phyloP scores from a whole-genome alignment of 2,329 filamentous ascomycete species.

The Alternaria angustiovoidea region DNA sequence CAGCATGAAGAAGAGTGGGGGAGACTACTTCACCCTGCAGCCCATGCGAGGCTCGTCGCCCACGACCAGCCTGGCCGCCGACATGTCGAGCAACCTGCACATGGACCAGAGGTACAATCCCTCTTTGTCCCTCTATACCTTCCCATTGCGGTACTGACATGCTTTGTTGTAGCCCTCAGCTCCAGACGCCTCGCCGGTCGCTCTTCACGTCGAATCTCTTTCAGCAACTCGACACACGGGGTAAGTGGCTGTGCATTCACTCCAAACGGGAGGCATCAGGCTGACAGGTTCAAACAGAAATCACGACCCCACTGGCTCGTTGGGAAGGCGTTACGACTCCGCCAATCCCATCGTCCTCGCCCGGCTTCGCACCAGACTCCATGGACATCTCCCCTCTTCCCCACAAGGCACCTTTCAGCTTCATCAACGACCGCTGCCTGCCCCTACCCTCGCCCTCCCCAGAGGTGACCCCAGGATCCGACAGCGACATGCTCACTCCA shows the following conservation, averaged over 20 bases:
- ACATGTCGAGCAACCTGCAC: constrained; percentile 96
- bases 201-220: constrained; percentile 81
- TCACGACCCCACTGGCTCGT: constrained; percentile 56
- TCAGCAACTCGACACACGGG: constrained; percentile 63
- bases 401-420: constrained; percentile 77
- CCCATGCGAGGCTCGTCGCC: constrained; percentile 86
- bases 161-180: constrained; percentile 71
- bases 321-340: constrained; percentile 81
- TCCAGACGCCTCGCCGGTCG: constrained; percentile 82
- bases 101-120: constrained; percentile 83
- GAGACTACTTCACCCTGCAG: constrained; percentile 85
- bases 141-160: constrained; percentile 48
- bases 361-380: constrained; percentile 72
- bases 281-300: constrained; percentile 49
- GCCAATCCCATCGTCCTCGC: constrained; percentile 83
- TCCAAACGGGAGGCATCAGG: constrained; percentile 27
- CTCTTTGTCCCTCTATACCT: constrained; percentile 36
- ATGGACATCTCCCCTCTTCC: constrained; percentile 94
- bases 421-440: constrained; percentile 68
- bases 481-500: constrained; percentile 55
- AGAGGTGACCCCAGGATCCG: constrained; percentile 56
- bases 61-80: constrained; percentile 86
- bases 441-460: constrained; percentile 77
- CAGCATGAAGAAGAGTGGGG: constrained; percentile 72
- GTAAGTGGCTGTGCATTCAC: constrained; percentile 58